Evolutionary conservation across 108 stramenopile genomes (phyloP).

Genomic region (Parietichytrium sp.): DNA sequence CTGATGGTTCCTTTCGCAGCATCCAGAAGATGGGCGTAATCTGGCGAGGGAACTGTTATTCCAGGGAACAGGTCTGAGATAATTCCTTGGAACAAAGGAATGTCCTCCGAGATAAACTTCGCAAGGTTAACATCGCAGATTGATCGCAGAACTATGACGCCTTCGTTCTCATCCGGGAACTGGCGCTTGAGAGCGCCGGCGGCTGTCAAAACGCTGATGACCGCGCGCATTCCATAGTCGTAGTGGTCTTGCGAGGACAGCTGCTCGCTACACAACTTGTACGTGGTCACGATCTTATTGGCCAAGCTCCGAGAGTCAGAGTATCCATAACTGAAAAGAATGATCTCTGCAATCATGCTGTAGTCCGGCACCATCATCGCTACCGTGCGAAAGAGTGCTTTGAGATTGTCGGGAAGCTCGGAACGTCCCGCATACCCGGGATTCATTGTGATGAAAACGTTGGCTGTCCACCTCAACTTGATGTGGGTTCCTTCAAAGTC

Average conservation of each 20-base stretch:
- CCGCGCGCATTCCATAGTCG: conserved; percentile 61
- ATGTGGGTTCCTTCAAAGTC: conserved; percentile 67
- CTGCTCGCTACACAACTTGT: conserved; percentile 67
- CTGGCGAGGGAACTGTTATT: conserved; percentile 58
- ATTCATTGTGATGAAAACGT: conserved; percentile 75
- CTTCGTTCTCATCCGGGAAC: conserved; percentile 51
- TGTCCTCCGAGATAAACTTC: conserved; percentile 60
- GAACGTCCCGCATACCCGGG: conserved; percentile 71
- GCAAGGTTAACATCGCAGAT: conserved; percentile 65
- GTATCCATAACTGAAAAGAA: conserved; percentile 70
- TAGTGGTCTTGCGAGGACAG: conserved; percentile 69
- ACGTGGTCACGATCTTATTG: conserved; percentile 69
- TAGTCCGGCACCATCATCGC: conserved; percentile 77
- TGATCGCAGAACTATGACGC: conserved; percentile 57
- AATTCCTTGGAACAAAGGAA: conserved; percentile 70
- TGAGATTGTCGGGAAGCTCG: conserved; percentile 68
- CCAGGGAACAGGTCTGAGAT: conserved; percentile 69
- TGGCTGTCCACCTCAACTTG: conserved; percentile 60
- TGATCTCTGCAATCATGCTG: conserved; percentile 70
- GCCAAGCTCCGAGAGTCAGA: conserved; percentile 63
- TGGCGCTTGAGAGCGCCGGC: conserved; percentile 52
- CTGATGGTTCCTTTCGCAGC: conserved; percentile 56
- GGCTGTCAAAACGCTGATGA: conserved; percentile 49
- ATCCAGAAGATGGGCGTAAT: conserved; percentile 50
- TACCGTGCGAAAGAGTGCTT: conserved; percentile 69